Evolutionary conservation across 2,329 filamentous ascomycete species (phyloP).

Genomic region (Aureobasidium sp.): DNA sequence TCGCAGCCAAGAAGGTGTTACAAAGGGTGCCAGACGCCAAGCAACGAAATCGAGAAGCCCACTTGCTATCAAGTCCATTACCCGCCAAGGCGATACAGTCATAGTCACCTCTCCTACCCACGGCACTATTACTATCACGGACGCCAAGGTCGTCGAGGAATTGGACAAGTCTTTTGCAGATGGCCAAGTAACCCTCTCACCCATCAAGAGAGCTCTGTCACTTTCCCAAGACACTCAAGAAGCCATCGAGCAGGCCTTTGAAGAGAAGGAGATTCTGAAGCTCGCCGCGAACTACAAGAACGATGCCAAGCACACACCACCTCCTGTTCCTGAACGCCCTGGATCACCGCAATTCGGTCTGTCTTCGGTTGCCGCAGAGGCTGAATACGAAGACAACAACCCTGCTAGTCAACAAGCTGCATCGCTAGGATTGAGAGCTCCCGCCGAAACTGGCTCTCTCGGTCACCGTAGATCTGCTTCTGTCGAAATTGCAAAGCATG

Average conservation of each 20-base stretch:
- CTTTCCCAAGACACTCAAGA: background rate
- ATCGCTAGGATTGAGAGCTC: background rate
- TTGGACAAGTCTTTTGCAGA: background rate
- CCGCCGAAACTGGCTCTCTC: background rate
- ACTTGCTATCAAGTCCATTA: constrained; percentile 4
- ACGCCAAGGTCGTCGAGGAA: background rate
- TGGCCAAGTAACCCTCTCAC: background rate
- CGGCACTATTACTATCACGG: background rate
- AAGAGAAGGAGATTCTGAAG: background rate
- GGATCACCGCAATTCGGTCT: background rate
- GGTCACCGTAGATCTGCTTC: background rate
- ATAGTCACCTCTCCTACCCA: constrained; percentile 6
- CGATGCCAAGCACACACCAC: background rate
- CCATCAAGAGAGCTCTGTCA: background rate
- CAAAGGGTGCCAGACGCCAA: background rate
- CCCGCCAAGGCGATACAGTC: background rate
- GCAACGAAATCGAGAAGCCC: background rate
- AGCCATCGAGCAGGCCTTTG: background rate
- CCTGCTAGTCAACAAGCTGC: background rate
- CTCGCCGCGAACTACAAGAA: background rate
- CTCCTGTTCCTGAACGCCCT: background rate
- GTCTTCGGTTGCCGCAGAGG: background rate
- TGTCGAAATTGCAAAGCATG: background rate
- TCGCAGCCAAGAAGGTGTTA: background rate
- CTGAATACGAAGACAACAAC: background rate